Evolutionary conservation across 805 yeast species (phyloP).

Genomic region (Ogataea allantospora): DNA sequence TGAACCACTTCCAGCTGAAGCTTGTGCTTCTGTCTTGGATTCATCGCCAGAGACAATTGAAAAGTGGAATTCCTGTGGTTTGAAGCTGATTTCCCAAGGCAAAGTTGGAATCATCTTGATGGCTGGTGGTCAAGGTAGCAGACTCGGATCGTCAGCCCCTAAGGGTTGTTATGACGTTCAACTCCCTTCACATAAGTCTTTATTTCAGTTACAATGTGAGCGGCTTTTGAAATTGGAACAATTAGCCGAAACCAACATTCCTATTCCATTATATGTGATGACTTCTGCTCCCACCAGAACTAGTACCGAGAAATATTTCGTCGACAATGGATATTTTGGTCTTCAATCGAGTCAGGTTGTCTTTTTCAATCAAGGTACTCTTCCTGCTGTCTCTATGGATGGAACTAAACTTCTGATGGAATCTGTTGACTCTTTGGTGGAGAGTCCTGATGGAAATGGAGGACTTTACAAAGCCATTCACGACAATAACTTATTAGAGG

Average conservation of each 20-base stretch:
- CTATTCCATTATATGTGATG: constrained; percentile 88
- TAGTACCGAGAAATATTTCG: constrained; percentile 72
- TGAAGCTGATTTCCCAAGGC: constrained; percentile 62
- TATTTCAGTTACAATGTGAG: constrained; percentile 93
- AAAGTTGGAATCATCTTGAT: constrained; percentile 86
- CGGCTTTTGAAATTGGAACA: constrained; percentile 63
- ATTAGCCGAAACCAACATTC: constrained; percentile 41
- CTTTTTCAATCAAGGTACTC: constrained; percentile 92
- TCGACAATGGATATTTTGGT: constrained; percentile 66
- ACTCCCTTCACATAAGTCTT: constrained; percentile 76
- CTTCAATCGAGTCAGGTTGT: constrained; percentile 54
- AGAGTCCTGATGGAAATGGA: constrained; percentile 98
- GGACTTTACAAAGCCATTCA: constrained; percentile 86
- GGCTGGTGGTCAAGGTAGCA: constrained; percentile 99
- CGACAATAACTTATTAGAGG: constrained; percentile 62
- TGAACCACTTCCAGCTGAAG: constrained; percentile 53
- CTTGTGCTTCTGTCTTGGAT: constrained; percentile 47
- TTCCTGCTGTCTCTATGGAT: constrained; percentile 77
- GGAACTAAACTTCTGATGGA: constrained; percentile 72
- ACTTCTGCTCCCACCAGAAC: constrained; percentile 84
- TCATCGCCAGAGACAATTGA: constrained; percentile 31
- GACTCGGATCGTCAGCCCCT: constrained; percentile 86
- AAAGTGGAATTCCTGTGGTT: constrained; percentile 47
- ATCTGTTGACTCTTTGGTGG: constrained; percentile 54
- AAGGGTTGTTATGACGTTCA: constrained; percentile 92